Base-by-base conservation (phyloP, 2,329 filamentous ascomycete genomes). In the Chalaropsis thielavioides region DNA sequence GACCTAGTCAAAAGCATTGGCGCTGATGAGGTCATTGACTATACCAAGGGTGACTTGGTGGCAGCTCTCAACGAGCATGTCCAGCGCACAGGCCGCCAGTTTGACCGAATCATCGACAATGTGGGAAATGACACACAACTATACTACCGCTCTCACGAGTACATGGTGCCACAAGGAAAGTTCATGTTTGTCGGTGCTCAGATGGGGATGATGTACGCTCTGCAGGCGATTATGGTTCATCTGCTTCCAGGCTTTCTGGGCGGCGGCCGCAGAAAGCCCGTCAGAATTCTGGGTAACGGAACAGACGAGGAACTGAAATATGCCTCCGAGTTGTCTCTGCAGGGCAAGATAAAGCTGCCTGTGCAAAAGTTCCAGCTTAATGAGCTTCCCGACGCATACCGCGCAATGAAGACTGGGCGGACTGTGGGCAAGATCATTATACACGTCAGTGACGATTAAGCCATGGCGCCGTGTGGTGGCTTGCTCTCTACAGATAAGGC, bases 1-100 rank as follows among this genome's bases (percentile, higher is more conserved):
- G 76, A 81, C 22, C 72, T 88, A 0, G 84, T 82, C 71, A 78
- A 78, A 67, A 74, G 75, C 4, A 71, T 88, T 1, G 86, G 86
- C 1, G 86, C 85, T 3, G 85, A 88, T 69, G 80, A 84, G 62
- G 79, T 86, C 46, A 77, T 87, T 62, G 83, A 87, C 70, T 87
- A 88, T 71, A 81, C 78, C 56, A 75, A 74, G 0, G 71, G 27
- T 74, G 31, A 85, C 69, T 73, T 86, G 0, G 69, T 80, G 1
- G 72, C 74, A 7, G 71, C 73, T 4, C 73, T 87, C 0, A 76
- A 76, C 67, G 72, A 75, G 1, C 76, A 75, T 17, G 80, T 80
- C 0, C 74, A 74, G 5, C 51, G 43, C 17, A 66, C 62, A 17
- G 44, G 62, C 15, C 54, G 43, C 5, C 72, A 78, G 3, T 85